phyloP scores from a whole-genome alignment of 352 stramenopile species.

The Pythium grandisporangium region DNA sequence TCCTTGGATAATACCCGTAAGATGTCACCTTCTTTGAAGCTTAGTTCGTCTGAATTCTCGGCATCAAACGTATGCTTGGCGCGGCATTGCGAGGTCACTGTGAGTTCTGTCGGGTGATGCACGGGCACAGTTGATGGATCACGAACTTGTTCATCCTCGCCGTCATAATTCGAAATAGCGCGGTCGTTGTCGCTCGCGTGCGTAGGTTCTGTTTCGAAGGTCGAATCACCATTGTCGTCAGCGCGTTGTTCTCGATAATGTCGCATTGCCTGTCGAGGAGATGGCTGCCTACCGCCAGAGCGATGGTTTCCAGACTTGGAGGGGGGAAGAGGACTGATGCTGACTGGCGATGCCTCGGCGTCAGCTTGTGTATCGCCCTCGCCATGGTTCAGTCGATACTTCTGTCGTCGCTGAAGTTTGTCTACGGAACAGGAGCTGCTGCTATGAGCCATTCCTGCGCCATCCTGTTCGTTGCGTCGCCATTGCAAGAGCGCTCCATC shows the following conservation, averaged over 20 bases:
- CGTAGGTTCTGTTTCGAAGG: no score
- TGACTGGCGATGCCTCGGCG: no score
- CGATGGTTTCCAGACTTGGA: no score
- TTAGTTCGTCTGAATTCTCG: slow-evolving; percentile 43
- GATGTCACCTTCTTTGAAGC: slow-evolving; percentile 34
- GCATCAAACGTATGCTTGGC: slow-evolving; percentile 27
- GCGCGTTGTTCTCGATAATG: slow-evolving; percentile 8
- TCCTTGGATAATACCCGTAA: slow-evolving; percentile 40
- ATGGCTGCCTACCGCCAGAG: slow-evolving; percentile 7
- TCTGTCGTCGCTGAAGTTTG: no score
- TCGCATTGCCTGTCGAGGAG: slow-evolving; percentile 12
- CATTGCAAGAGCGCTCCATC: slow-evolving; percentile 57
- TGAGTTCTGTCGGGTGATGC: no score
- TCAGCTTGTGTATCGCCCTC: no score
- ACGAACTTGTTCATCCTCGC: not conserved
- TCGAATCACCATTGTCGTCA: slow-evolving; percentile 1
- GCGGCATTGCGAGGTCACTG: slow-evolving; percentile 11
- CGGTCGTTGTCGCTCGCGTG: not conserved
- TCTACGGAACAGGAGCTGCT: slow-evolving; percentile 9
- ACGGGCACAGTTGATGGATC: not conserved
- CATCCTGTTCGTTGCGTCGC: no score
- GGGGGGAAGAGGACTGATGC: no score
- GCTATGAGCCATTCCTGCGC: no score
- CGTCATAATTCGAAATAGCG: not conserved
- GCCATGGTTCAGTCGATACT: no score